Evolutionary conservation across 306 rosid genomes (phyloP), one percentile per base, ranked within the genome.

Genomic region (Malus asiatica): DNA sequence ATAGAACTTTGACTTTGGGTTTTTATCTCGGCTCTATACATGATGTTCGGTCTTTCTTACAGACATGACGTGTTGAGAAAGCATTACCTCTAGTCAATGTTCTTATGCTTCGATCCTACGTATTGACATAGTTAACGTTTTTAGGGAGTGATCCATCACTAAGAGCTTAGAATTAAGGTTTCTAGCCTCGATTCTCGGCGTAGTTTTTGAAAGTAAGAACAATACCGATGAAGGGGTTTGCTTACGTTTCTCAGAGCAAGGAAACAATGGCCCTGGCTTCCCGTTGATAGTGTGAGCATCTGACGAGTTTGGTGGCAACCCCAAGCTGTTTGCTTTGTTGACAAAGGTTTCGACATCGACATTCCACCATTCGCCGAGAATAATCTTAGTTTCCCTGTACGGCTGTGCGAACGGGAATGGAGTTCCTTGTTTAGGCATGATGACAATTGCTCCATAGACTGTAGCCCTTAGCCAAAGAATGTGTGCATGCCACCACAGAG

Each of bases 231-330:
- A 58, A n/a, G 22, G 25, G 66, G 15, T 12, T 61, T 35, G 29
- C 84, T 90, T 86, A 93, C 97, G 88, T 84, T 90, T 93, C 84
- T 93, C 91, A 1, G 94, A 83, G 81, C 98, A 90, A 57, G 98
- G 96, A 83, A 93, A 93, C 72, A 93, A 88, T 20, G 98, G 93
- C 78, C 98, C 98, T 16, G 98, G 94, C 83, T 93, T 93, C 9
- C 98, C 96, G n/a, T 90, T 93, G 76, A 93, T 93, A 6, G 96
- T 89, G 86, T 93, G 98, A 4, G 93, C 98, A 84, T 93, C 98
- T 2, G 96, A 93, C 86, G 90, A 86, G 64, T 93, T 90, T 61
- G 96, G 98, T 12, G 94, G 93, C 78, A 93, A 77, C 2, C 96
- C 98, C 91, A 87, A 85, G 64, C 27, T 27, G 63, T 74, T 85